These are phyloP conservation scores for Xerocomus spinulosus DNA, from an alignment of 768 basidiomycete genomes.

Conservation along the genomic window DNA sequence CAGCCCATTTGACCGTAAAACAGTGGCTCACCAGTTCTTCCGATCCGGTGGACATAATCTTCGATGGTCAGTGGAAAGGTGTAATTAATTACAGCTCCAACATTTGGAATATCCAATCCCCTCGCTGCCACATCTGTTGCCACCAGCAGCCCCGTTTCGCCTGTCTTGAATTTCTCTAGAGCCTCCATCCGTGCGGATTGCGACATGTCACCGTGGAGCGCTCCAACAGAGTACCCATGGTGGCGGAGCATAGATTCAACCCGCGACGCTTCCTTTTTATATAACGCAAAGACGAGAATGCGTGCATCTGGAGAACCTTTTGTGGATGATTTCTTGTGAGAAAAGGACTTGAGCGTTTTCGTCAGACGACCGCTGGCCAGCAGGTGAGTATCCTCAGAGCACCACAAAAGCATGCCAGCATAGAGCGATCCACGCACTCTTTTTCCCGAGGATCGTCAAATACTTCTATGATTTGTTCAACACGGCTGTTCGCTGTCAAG, in stretches of 20 bases:
- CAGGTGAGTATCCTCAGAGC: background rate
- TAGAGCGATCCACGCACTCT: slow-evolving; percentile 53
- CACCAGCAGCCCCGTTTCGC: slow-evolving; percentile 76
- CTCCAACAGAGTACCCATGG: slow-evolving; percentile 74
- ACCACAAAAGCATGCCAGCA: background rate
- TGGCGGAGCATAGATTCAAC: slow-evolving; percentile 73
- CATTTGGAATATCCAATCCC: slow-evolving; percentile 95
- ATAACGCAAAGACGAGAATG: slow-evolving; percentile 89
- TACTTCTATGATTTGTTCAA: slow-evolving; percentile 91
- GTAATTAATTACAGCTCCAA: slow-evolving; percentile 91
- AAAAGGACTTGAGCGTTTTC: slow-evolving; percentile 48
- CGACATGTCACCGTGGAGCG: slow-evolving; percentile 87
- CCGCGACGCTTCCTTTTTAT: slow-evolving; percentile 96
- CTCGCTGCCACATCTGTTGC: slow-evolving; percentile 98
- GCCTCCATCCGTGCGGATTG: slow-evolving; percentile 82
- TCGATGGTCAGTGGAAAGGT: slow-evolving; percentile 97
- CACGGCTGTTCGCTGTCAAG: slow-evolving; percentile 86
- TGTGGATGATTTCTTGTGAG: slow-evolving; percentile 58
- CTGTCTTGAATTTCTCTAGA: slow-evolving; percentile 81
- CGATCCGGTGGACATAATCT: slow-evolving; percentile 88
- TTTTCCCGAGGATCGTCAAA: slow-evolving; percentile 81
- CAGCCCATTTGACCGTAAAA: background rate
- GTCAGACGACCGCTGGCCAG: slow-evolving; percentile 53
- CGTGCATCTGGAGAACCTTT: slow-evolving; percentile 53
- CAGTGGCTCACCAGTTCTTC: slow-evolving; percentile 64